Base-by-base conservation (phyloP, 345 rosid genomes). In the Bretschneidera sinensis region DNA sequence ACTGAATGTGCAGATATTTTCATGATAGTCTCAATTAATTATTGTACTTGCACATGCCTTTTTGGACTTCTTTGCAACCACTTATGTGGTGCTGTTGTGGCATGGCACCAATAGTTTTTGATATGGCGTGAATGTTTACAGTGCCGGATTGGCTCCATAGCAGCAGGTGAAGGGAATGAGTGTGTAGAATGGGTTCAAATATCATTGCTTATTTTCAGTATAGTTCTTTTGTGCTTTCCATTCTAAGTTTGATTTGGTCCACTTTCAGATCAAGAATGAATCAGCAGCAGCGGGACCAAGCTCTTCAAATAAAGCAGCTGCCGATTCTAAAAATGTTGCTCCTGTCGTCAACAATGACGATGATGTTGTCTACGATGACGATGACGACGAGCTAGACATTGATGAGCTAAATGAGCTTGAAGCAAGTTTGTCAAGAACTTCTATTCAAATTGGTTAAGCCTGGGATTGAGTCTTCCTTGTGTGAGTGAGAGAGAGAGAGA, bases 381-480 rank as follows among this genome's bases (percentile, higher is more conserved):
- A 70, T 14, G 75, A 73, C 18, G 91, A 87, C 6, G 91, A 87
- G 53, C 70, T 81, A 58, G 89, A 88, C 81, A 70, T 85, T 75
- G 95, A 88, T 66, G 91, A 88, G 77, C 74, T 87, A 51, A 80
- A 87, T 62, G 95, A 87, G 70, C 79, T 88, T 17, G 95, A 88
- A 78, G 91, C 83, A 52, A 88, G 91, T 80, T 74, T 88, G 72
- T 79, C 95, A 18, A 88, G 76, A 71, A 75, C 91, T 1, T 78
- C 91, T 0, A 71, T 88, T 48, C 79, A 81, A 62, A 85, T 85
- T 62, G 70, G 71, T n/a, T n/a, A 79, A 84, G 48, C 80, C 83
- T 6, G 64, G 70, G 18, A 65, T 53, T 2, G 21, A 67, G 20
- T 43, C 71, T 28, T 79, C 68, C 65, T 56, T 68, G 68, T 43